These are phyloP conservation scores for Nidularia pulvinata DNA, from an alignment of 768 basidiomycete species.

Conservation along the genomic window DNA sequence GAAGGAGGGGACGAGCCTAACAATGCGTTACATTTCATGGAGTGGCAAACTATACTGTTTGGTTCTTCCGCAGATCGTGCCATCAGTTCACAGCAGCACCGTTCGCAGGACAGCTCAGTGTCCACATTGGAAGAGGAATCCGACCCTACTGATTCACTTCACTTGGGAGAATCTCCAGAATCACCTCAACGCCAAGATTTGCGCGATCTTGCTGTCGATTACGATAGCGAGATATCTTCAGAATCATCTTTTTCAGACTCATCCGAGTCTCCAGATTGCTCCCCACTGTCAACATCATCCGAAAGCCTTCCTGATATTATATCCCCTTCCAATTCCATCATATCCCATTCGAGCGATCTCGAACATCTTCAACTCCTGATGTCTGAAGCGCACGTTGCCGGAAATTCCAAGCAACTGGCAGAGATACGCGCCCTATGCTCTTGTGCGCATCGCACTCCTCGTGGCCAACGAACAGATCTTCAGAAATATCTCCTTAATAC, in stretches of 20 bases:
- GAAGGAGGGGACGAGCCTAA: background rate
- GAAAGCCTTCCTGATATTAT: background rate
- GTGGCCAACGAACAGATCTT: constrained; percentile 4
- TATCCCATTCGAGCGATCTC: background rate
- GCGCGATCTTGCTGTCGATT: no score
- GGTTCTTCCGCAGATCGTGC: background rate
- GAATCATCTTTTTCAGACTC: background rate
- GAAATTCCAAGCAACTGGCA: constrained; percentile 2
- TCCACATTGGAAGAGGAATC: no score
- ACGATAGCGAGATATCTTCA: no score
- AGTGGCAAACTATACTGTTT: background rate
- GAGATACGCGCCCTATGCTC: constrained; percentile 11
- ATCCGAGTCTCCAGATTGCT: background rate
- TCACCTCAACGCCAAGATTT: no score
- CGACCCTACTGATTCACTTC: no score
- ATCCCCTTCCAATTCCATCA: no score
- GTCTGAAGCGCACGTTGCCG: background rate
- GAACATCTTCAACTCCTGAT: constrained; percentile 1
- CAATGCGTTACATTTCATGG: background rate
- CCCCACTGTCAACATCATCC: background rate
- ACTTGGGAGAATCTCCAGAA: no score
- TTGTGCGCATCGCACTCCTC: constrained; percentile 14
- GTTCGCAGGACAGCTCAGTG: no score
- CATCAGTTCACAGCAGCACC: no score
- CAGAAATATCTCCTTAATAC: constrained; percentile 16